These are phyloP conservation scores for Jatropha multifida DNA, from an alignment of 441 rosid genomes.

Conservation along the genomic window DNA sequence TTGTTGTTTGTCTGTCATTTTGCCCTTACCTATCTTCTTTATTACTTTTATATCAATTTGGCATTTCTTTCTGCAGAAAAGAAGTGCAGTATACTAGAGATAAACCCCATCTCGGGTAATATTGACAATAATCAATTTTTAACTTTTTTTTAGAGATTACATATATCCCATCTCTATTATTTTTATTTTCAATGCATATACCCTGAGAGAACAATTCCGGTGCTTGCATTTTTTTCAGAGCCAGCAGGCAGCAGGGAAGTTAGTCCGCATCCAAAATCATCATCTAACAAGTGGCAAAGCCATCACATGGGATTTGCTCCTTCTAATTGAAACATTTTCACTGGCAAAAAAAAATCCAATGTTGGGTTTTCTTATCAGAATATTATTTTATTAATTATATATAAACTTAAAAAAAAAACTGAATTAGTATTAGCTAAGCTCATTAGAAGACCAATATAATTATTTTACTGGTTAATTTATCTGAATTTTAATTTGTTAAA, in stretches of 20 bases:
- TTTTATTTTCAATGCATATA: too few relatives aligned
- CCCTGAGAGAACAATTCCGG: background rate
- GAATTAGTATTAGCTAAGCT: too few relatives aligned
- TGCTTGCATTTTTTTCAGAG: conserved; percentile 5
- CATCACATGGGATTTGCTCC: background rate
- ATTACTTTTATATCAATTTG: background rate
- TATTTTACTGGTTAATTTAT: too few relatives aligned
- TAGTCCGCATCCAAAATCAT: background rate
- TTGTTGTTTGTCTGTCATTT: background rate
- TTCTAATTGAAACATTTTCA: background rate
- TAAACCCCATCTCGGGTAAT: background rate
- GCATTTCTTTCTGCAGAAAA: background rate
- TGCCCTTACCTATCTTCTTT: background rate
- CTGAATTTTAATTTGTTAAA: too few relatives aligned
- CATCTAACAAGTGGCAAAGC: background rate
- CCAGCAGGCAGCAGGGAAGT: background rate
- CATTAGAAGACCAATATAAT: too few relatives aligned
- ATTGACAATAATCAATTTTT: background rate
- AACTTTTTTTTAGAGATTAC: too few relatives aligned
- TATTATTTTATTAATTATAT: background rate
- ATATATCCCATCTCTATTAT: too few relatives aligned
- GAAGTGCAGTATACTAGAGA: background rate
- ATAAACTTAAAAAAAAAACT: background rate
- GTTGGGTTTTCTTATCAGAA: background rate
- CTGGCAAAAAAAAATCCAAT: background rate